Base-by-base conservation (phyloP, 257 asterid species). In the Solanum tacnaense region DNA sequence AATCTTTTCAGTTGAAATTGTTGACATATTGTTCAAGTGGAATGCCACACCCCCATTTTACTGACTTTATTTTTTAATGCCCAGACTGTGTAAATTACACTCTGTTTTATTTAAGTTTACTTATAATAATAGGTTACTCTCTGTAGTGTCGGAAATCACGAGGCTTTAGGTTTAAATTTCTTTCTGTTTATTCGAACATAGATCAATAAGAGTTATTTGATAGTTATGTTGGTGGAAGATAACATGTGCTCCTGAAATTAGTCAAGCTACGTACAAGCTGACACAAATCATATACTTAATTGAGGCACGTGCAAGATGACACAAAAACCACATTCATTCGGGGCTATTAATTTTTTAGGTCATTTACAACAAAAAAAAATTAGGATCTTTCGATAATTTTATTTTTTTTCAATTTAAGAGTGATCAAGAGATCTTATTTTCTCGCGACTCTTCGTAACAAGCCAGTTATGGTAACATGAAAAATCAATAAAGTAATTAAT, bases 201-300 rank as follows among this genome's bases (percentile, higher is more conserved):
- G 15, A 1, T 72, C 1, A 7, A 20, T 0, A 34, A 20, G 0
- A 32, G 1, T 20, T 15, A 32, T 5, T 4, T 12, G 7, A 2
- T 16, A 32, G 4, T 32, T 73, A 2, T 73, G 4, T 1, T 20
- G 9, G 0, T 20, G 13, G 5, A 34, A 32, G 29, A 0, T 35
- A 34, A 2, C 0, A 15, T 3, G 2, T 73, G 5, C 1, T 5
- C 1, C 0, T 73, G 1, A 36, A 74, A 74, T 35, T 35, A 74
- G 2, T 21, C 1, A 0, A 74, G 10, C 0, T 11, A 0, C 3
- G 0, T 35, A 7, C 1, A 74, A 35, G 20, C 3, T 21, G 0
- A 35, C 5, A 34, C 13, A 16, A 20, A 73, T 3, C 11, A 23
- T 13, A 5, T 13, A 3, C 2, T 21, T 35, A 35, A 35, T 74